phyloP scores from a whole-genome alignment of 495 filamentous ascomycete species.

The Penicillium pulvis region DNA sequence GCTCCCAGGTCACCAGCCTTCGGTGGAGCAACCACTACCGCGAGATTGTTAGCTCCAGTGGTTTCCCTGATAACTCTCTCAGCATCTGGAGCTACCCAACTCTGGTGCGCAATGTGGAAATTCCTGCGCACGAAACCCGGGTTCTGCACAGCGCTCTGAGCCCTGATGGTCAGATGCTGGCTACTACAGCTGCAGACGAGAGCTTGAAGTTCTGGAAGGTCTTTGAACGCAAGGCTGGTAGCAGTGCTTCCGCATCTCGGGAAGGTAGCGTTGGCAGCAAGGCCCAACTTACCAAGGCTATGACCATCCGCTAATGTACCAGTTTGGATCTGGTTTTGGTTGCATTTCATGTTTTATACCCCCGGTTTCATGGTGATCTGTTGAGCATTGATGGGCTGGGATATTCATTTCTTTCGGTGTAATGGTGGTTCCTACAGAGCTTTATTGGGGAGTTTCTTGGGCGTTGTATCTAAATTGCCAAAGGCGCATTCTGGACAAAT shows the following conservation, averaged over 20 bases:
- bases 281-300: conserved; percentile 84
- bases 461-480: conserved; percentile 11
- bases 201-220: conserved; percentile 99
- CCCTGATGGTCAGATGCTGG: conserved; percentile 95
- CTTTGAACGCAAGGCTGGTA: conserved; percentile 94
- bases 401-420: conserved; percentile 22
- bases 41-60: conserved; percentile 95
- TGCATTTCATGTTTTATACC: conserved; percentile 20
- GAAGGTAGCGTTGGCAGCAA: conserved; percentile 61
- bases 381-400: conserved; percentile 31
- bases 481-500: conserved; percentile 11
- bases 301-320: conserved; percentile 83
- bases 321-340: conserved; percentile 27
- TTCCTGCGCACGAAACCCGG: conserved; percentile 96
- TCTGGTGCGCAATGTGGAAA: conserved; percentile 94
- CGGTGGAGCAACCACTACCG: conserved; percentile 96
- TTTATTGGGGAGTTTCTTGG: conserved; percentile 20
- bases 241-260: conserved; percentile 54
- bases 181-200: conserved; percentile 94
- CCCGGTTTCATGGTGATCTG: conserved; percentile 25
- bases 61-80: conserved; percentile 97
- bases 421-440: conserved; percentile 14
- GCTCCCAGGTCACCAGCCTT: conserved; percentile 92
- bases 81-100: conserved; percentile 99
- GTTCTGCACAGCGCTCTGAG: conserved; percentile 94